Evolutionary conservation across 2,329 filamentous ascomycete genomes (phyloP).

Genomic region (Juglanconis juglandina): DNA sequence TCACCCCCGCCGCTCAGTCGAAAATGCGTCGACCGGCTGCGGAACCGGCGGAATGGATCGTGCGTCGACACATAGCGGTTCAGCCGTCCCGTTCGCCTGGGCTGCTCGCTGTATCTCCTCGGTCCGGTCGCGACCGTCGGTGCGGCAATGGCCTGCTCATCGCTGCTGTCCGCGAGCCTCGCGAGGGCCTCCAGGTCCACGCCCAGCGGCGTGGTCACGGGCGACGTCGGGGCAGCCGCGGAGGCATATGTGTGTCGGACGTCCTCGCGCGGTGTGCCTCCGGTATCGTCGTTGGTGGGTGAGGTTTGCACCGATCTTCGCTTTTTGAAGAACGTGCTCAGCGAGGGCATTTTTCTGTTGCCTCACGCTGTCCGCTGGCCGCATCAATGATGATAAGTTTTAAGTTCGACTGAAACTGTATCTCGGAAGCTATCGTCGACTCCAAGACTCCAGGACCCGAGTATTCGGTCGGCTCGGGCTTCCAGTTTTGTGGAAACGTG

Average conservation of each 20-base stretch:
- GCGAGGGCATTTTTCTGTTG: not conserved
- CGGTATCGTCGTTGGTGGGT: not conserved
- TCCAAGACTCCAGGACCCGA: not conserved
- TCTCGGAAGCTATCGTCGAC: not conserved
- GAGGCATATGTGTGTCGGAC: no score
- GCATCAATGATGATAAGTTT: not conserved
- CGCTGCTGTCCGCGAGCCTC: not conserved
- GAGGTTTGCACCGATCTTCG: not conserved
- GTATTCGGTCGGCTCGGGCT: not conserved
- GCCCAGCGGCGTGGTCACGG: not conserved
- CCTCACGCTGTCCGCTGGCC: not conserved
- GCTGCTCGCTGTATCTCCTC: not conserved
- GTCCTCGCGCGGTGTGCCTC: no score
- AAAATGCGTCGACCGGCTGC: constrained; percentile 10
- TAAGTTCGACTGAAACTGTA: not conserved
- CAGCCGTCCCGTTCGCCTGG: not conserved
- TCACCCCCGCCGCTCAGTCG: not conserved
- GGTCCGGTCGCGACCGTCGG: not conserved
- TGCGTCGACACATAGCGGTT: not conserved
- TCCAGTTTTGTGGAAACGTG: not conserved
- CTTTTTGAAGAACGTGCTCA: constrained; percentile 5
- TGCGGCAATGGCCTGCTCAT: not conserved
- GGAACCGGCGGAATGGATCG: constrained; percentile 1
- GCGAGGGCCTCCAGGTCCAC: not conserved
- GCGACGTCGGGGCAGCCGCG: no score